phyloP scores from a whole-genome alignment of 2,329 filamentous ascomycete species.

The Alternaria dauci region DNA sequence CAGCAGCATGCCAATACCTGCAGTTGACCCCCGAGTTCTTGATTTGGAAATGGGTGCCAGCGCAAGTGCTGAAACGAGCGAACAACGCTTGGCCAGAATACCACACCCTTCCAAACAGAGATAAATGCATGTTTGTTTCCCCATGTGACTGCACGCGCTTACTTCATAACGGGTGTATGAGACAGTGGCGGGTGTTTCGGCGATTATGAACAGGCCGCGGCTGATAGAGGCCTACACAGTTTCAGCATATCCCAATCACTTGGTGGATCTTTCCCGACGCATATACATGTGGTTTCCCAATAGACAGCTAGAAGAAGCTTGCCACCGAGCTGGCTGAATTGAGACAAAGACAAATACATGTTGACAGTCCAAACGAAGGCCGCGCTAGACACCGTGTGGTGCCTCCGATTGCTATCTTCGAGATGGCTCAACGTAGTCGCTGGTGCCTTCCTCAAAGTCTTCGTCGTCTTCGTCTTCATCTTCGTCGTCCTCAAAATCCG shows the following conservation, averaged over 20 bases:
- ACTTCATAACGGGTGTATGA: not conserved
- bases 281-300: not conserved
- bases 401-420: slow-evolving; percentile 13
- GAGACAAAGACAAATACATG: not conserved
- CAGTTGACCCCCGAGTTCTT: not conserved
- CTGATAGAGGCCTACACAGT: not conserved
- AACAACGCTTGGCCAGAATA: not conserved
- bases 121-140: not conserved
- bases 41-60: not conserved
- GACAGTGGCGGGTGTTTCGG: not conserved
- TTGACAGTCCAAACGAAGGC: not conserved
- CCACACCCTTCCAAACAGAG: not conserved
- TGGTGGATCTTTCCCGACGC: not conserved
- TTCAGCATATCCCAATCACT: not conserved
- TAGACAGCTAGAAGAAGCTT: not conserved
- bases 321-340: not conserved
- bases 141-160: not conserved
- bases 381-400: not conserved
- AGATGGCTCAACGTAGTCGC: slow-evolving; percentile 26
- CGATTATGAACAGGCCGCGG: not conserved
- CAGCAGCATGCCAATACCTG: not conserved
- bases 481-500: slow-evolving; percentile 19
- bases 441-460: slow-evolving; percentile 12
- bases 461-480: slow-evolving; percentile 13
- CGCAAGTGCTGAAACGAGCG: not conserved